A percentile compares a stretch with the other conserved stretches of the same genome.
These are phyloP conservation scores for Podospora australis DNA, from an alignment of 495 filamentous ascomycete species.

Conservation along the genomic window DNA sequence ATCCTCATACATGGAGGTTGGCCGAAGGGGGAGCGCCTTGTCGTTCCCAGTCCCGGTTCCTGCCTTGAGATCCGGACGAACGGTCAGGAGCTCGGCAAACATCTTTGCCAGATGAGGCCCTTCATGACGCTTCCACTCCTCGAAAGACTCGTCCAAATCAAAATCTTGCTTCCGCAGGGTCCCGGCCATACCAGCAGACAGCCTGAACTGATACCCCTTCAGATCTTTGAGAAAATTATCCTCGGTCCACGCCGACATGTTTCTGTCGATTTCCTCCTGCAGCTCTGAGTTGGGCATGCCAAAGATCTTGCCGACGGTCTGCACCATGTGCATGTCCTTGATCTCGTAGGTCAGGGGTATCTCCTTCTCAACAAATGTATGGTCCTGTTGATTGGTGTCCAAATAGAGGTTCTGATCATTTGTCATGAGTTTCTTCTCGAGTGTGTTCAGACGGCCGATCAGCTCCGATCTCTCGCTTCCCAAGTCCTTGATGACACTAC, in stretches of 20 bases:
- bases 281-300: conserved; percentile 65
- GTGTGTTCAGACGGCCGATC: conserved; percentile 62
- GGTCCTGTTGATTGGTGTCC: conserved; percentile 46
- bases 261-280: conserved; percentile 77
- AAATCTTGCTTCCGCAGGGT: conserved; percentile 82
- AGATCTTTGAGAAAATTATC: conserved; percentile 84
- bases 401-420: conserved; percentile 84
- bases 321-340: conserved; percentile 93
- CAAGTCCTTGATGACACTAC: conserved; percentile 68
- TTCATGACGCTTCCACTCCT: conserved; percentile 83
- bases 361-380: conserved; percentile 65
- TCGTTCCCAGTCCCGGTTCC: conserved; percentile 31
- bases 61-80: conserved; percentile 80
- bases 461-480: conserved; percentile 82
- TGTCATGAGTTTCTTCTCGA: conserved; percentile 91
- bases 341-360: conserved; percentile 82
- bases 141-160: conserved; percentile 82
- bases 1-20: conserved; percentile 38
- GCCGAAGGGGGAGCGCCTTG: conserved; percentile 42
- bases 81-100: conserved; percentile 82
- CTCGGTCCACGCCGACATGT: conserved; percentile 80
- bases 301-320: conserved; percentile 79
- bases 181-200: conserved; percentile 68
- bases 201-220: conserved; percentile 83
- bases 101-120: conserved; percentile 78